Evolutionary conservation across 176 grass and related monocot genomes (phyloP), one percentile per base, ranked within the genome.

Genomic region (Urochloa ruziziensis): DNA sequence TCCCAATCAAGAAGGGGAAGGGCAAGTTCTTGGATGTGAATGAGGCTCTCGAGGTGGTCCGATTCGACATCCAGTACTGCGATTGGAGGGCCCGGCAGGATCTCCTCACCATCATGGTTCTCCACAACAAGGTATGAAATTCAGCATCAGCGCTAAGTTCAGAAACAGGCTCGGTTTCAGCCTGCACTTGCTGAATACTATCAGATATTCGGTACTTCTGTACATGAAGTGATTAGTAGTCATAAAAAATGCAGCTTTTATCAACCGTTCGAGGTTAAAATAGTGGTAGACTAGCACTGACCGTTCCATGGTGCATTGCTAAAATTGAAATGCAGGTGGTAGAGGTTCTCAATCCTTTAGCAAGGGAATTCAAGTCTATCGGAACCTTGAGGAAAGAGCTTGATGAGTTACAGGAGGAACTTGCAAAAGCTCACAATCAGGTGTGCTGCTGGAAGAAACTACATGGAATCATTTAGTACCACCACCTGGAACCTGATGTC

Each of bases 1-100:
- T 82, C n/a, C 91, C 88, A 4, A 83, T 90, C 4, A 79, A 86
- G 43, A n/a, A n/a, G n/a, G n/a, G n/a, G n/a, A 89, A 90, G 51
- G 96, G 93, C 24, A 87, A 96, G 78, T 82, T 94, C 58, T 16
- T 94, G 84, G 96, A 99, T 72, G 87, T 93, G 30, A 94, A 96
- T 68, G 93, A 96, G 54, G 96, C 96, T 52, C 85, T 95, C n/a
- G 87, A 99, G 83, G 93, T 96, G 58, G 96, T 90, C 73, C 84
- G 93, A 39, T 91, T 96, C 64, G 96, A 99, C 70, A 95, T 99
- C n/a, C 93, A 94, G 73, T 99, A 99, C 63, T 99, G 96, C 27
- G 93, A 99, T 74, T 99, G 93, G 93, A 91, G 91, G 60, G 96
- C 93, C 2, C 89, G 96, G 1, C 93, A 94, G 68, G 96, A 99